These are phyloP conservation scores for Hemileccinum impolitum DNA, from an alignment of 768 basidiomycete genomes.

Conservation along the genomic window DNA sequence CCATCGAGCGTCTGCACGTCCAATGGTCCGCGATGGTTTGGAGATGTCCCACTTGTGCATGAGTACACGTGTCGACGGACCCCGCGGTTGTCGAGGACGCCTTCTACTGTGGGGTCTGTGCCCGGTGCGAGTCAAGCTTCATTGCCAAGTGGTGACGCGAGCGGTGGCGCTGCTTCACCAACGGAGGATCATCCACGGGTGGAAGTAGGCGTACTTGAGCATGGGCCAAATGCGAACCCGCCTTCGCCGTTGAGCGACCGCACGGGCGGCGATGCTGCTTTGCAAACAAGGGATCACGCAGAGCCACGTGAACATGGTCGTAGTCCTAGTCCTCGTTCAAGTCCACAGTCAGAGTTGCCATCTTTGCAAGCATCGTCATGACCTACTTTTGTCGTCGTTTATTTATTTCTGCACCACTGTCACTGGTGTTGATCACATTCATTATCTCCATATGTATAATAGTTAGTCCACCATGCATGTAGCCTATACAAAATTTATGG, in stretches of 20 bases:
- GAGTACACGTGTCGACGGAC: background rate
- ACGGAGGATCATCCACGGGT: background rate
- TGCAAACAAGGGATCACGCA: too few species aligned
- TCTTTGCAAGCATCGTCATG: too few species aligned
- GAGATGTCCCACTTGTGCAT: background rate
- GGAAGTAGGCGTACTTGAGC: background rate
- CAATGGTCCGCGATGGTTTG: background rate
- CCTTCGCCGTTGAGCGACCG: background rate
- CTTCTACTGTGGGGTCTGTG: background rate
- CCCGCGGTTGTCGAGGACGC: background rate
- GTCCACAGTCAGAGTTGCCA: too few species aligned
- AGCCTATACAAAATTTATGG: too few species aligned
- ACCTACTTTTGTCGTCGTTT: too few species aligned
- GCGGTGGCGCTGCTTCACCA: background rate
- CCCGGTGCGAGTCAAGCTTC: background rate
- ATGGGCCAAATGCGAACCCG: too few species aligned
- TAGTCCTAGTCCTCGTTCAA: too few species aligned
- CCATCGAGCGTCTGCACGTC: background rate
- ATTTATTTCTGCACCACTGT: too few species aligned
- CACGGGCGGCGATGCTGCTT: background rate
- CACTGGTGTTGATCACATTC: too few species aligned
- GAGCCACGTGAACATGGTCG: too few species aligned
- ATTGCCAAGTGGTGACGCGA: background rate
- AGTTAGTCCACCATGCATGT: too few species aligned
- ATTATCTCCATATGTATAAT: too few species aligned